phyloP scores from a whole-genome alignment of 208 protist species.

The Phytomonas francai region DNA sequence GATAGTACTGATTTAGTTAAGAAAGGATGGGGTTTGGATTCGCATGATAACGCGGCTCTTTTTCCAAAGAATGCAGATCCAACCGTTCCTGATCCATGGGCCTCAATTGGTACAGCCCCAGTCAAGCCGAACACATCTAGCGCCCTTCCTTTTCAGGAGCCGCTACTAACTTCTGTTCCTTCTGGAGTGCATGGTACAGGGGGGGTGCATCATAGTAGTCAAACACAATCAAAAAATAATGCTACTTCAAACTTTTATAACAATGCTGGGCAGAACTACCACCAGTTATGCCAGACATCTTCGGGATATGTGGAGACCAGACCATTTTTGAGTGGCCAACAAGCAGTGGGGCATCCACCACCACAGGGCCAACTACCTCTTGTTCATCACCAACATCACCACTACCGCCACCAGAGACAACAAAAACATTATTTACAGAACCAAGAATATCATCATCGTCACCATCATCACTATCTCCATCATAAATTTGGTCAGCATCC shows the following conservation, averaged over 20 bases:
- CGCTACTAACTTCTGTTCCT: background rate
- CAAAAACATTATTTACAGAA: slow-evolving; percentile 8
- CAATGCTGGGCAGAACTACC: background rate
- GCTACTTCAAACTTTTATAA: background rate
- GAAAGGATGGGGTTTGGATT: background rate
- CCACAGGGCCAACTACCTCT: background rate
- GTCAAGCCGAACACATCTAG: background rate
- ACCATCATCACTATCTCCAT: background rate
- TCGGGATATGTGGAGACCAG: slow-evolving; percentile 4
- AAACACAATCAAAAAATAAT: background rate
- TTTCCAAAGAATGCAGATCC: background rate
- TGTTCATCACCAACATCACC: background rate
- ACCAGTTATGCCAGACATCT: background rate
- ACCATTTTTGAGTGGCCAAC: background rate
- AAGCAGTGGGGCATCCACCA: slow-evolving; percentile 2
- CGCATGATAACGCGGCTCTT: background rate
- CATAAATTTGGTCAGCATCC: background rate
- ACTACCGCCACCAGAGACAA: background rate
- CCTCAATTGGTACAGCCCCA: background rate
- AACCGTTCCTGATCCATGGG: background rate
- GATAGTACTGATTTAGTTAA: background rate
- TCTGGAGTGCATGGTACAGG: background rate
- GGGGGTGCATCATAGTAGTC: background rate
- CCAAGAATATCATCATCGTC: slow-evolving; percentile 1
- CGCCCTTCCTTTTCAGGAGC: background rate